Evolutionary conservation across 2,329 filamentous ascomycete species (phyloP), one percentile per base, ranked within the genome.

Genomic region (Ophiocordyceps australis): DNA sequence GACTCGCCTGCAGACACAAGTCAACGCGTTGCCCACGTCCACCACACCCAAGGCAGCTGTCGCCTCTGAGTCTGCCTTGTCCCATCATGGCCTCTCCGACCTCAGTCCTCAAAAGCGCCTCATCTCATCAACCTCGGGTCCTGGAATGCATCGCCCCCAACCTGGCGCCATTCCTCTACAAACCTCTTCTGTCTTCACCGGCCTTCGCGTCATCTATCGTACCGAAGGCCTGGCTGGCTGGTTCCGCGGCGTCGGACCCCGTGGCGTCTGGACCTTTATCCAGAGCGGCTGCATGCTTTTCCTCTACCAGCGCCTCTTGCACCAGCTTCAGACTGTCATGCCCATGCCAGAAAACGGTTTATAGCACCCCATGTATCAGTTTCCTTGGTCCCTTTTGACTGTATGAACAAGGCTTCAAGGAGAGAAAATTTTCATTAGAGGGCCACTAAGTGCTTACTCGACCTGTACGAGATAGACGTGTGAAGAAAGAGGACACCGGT

Each of bases 201-300:
- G 86, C 2, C 54, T 98, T 20, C 72, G 64, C 38, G 65, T 93
- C 35, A 91, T 98, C 40, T 98, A 95, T 54, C 72, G 68, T 37
- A 81, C 77, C 5, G 89, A 98, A 52, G 89, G 89, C 2, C 39
- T 95, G 11, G 67, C 66, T 3, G 91, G 89, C 2, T 91, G 82
- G 74, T 98, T 98, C 52, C 71, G 89, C 30, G 89, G 89, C 15
- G 86, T 98, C 2, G 86, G 86, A 0, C 89, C 89, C 2, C 70
- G 89, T 28, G 76, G 76, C 30, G 81, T 95, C 10, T 98, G 89
- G 89, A 98, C 89, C 14, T 93, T 86, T 42, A 81, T 95, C 30
- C 89, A 98, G 57, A 93, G 80, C 43, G 80, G 85, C 22, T 92
- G 82, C 36, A 95, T 95, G 86, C 60, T 95, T 45, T 85, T 95